A percentile compares a stretch with the other conserved stretches of the same genome.
Evolutionary conservation across 441 rosid species (phyloP).

Genomic region (Sinapis alba): DNA sequence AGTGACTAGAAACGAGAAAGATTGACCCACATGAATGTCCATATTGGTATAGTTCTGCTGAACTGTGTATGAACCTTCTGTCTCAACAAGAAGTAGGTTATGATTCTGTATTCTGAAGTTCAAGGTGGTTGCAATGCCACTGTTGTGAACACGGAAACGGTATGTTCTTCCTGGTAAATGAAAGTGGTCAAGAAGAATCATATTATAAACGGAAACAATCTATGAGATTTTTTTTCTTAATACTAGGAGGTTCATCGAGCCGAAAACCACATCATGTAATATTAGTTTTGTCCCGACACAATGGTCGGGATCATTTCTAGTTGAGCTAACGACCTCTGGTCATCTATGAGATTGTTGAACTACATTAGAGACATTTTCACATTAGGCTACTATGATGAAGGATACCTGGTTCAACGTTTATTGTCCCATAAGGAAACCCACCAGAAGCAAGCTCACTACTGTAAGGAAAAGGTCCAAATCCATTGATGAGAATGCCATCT

Average conservation of each 20-base stretch:
- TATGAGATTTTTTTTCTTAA: too few relatives aligned
- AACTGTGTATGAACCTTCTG: constrained; percentile 90
- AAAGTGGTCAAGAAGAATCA: constrained; percentile 23
- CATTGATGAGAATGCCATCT: constrained; percentile 76
- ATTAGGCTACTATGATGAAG: neutral
- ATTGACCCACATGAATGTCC: constrained; percentile 95
- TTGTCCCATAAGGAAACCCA: constrained; percentile 60
- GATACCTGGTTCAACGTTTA: constrained; percentile 80
- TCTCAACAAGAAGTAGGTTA: constrained; percentile 84
- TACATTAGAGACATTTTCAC: neutral
- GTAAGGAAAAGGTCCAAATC: constrained; percentile 76
- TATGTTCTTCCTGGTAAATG: constrained; percentile 69
- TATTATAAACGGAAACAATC: too few relatives aligned
- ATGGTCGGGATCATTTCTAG: too few relatives aligned
- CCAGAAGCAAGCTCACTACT: constrained; percentile 50
- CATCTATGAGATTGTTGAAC: neutral
- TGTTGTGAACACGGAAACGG: constrained; percentile 82
- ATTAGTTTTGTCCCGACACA: too few relatives aligned
- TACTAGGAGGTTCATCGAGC: too few relatives aligned
- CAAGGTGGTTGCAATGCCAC: constrained; percentile 81
- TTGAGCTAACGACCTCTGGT: too few relatives aligned
- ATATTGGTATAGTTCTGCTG: constrained; percentile 78
- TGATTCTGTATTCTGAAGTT: constrained; percentile 90
- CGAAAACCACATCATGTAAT: too few relatives aligned
- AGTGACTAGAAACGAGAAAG: constrained; percentile 83